Percentiles rank a stretch among this genome's conserved stretches.
Conservation (phyloP, 2,329 filamentous ascomycete species). For the Grosmannia clavigera region DNA sequence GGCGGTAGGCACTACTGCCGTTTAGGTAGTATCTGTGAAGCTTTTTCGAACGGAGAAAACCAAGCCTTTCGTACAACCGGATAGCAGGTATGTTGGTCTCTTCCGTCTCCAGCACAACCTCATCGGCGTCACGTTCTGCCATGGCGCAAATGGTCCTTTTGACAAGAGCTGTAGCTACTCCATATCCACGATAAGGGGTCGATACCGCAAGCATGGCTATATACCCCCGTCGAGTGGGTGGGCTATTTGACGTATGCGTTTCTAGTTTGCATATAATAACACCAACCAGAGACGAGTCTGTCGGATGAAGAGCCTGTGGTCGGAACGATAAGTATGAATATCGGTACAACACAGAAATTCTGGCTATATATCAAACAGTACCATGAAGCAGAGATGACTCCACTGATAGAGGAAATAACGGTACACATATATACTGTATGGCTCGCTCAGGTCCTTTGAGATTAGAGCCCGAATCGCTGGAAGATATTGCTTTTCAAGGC, state of each 20-base stretch:
- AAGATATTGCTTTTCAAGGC: constrained; percentile 53
- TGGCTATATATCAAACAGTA: constrained; percentile 22
- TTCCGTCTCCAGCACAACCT: constrained; percentile 93
- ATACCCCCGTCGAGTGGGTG: constrained; percentile 68
- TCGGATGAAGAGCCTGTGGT: constrained; percentile 44
- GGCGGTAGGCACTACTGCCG: constrained; percentile 83
- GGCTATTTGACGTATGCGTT: constrained; percentile 70
- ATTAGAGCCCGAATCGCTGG: constrained; percentile 85
- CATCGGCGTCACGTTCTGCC: constrained; percentile 71
- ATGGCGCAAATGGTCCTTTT: constrained; percentile 84
- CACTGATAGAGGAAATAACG: constrained; percentile 97
- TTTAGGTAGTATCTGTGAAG: constrained; percentile 94
- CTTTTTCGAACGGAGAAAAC: constrained; percentile 84
- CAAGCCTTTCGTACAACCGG: constrained; percentile 82
- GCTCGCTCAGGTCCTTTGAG: constrained; percentile 90
- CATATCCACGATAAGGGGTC: constrained; percentile 64
- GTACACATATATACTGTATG: constrained; percentile 98
- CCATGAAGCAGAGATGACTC: constrained; percentile 95
- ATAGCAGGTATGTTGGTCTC: constrained; percentile 84
- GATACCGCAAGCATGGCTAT: constrained; percentile 97
- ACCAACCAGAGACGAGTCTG: constrained; percentile 58
- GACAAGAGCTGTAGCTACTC: constrained; percentile 84
- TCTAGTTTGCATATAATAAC: constrained; percentile 95
- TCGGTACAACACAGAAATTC: neutral
- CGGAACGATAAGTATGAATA: neutral